A percentile compares a stretch with the other conserved stretches of the same genome.
These are phyloP conservation scores for Endocalyx cinctus DNA, from an alignment of 2,329 filamentous ascomycete species.

Conservation along the genomic window DNA sequence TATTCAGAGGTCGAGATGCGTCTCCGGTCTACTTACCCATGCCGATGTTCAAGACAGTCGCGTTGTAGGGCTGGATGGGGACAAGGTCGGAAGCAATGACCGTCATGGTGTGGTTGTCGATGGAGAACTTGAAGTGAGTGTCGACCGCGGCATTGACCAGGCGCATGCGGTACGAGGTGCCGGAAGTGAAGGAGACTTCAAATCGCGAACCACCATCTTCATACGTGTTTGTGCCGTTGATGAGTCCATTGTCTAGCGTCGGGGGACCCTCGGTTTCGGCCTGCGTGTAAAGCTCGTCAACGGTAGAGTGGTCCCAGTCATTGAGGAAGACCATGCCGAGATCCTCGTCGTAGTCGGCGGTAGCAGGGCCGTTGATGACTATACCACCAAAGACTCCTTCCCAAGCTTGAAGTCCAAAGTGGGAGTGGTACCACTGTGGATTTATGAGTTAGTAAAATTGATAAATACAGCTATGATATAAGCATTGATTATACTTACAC, in stretches of 20 bases:
- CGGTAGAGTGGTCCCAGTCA: conserved; percentile 51
- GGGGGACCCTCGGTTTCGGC: conserved; percentile 29
- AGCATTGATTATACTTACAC: conserved; percentile 13
- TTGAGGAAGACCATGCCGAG: conserved; percentile 54
- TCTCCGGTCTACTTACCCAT: conserved; percentile 16
- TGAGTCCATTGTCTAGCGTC: conserved; percentile 36
- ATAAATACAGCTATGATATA: too few relatives aligned
- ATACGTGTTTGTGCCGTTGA: conserved; percentile 27
- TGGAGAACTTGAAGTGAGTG: conserved; percentile 39
- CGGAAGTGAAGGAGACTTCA: conserved; percentile 28
- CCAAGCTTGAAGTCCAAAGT: conserved; percentile 44
- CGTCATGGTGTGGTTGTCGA: conserved; percentile 50
- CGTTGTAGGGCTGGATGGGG: conserved; percentile 48
- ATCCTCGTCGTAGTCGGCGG: conserved; percentile 58
- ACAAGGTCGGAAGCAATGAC: conserved; percentile 55
- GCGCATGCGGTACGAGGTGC: conserved; percentile 39
- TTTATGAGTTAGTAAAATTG: too few relatives aligned
- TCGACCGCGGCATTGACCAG: conserved; percentile 41
- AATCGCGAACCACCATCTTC: conserved; percentile 14
- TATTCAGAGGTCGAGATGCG: background rate
- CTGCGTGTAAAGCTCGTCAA: conserved; percentile 30
- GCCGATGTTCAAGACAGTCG: conserved; percentile 34
- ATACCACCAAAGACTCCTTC: conserved; percentile 58
- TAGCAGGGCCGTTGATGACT: conserved; percentile 56
- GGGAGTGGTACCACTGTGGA: conserved; percentile 55